These are phyloP conservation scores for Pythium utonaiense DNA, from an alignment of 352 stramenopile species.

Conservation along the genomic window DNA sequence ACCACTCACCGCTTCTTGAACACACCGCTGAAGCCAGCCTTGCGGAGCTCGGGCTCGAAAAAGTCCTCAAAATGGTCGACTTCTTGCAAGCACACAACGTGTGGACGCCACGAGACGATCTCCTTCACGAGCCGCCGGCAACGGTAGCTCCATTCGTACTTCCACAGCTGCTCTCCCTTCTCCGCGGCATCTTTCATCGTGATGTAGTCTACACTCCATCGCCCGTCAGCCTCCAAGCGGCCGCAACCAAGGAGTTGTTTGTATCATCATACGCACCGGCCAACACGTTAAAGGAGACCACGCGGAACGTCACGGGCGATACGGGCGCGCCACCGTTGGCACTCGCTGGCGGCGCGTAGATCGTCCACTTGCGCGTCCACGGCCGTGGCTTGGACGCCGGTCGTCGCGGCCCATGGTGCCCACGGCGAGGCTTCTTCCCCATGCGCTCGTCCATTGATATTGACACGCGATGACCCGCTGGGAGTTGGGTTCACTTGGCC, in stretches of 20 bases:
- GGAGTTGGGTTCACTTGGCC: background rate
- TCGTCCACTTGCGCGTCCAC: constrained; percentile 40
- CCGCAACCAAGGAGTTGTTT: background rate
- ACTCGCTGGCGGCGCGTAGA: constrained; percentile 38
- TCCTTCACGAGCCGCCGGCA: constrained; percentile 42
- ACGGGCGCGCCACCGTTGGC: constrained; percentile 19
- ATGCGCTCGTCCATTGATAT: constrained; percentile 4
- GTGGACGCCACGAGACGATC: constrained; percentile 40
- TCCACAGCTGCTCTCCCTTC: constrained; percentile 28
- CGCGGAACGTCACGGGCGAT: constrained; percentile 43
- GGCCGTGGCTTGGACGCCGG: constrained; percentile 1
- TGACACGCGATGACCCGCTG: no score
- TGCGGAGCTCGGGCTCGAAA: constrained; percentile 56
- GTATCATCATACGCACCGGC: constrained; percentile 30
- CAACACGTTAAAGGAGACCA: constrained; percentile 73
- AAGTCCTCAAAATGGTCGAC: constrained; percentile 73
- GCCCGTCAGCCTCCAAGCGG: background rate
- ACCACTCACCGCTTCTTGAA: constrained; percentile 52
- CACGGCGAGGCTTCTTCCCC: background rate
- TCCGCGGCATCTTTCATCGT: constrained; percentile 28
- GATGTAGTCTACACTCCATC: constrained; percentile 48
- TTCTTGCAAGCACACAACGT: constrained; percentile 66
- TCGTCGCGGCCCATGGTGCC: background rate
- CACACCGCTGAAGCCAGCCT: constrained; percentile 44
- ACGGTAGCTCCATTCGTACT: constrained; percentile 63